Base-by-base conservation (phyloP, 352 stramenopile species). In the Pythium rishiriense region DNA sequence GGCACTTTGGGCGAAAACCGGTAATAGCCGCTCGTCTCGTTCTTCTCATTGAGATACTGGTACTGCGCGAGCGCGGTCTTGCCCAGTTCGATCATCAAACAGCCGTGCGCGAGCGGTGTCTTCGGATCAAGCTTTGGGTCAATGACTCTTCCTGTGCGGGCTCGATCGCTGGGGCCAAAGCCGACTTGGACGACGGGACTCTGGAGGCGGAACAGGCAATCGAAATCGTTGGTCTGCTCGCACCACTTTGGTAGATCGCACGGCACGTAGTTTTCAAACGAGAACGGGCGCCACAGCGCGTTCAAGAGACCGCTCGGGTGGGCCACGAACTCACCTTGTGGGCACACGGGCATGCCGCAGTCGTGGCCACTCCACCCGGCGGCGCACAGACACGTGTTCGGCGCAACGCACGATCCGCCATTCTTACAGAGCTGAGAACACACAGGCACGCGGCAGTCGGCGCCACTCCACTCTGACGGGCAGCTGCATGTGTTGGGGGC, bases 301-400 rank as follows among this genome's bases (percentile, higher is more conserved):
- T 88, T 86, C 8, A 63, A 24, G 63, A 89, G 85, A 10, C 73
- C 71, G 63, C 83, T 93, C 35, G 88, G 78, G 48, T 94, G 82
- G 1, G 93, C 70, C 3, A 94, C 75, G 62, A 99, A 98, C 69
- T 89, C 88, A n/a, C 97, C 97, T 67, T 99, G 96, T 1, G 85
- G 62, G 60, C 94, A 98, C 3, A 98, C 78, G 15, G 95, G 94
- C 35, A 96, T 62, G 21, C 69, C 83, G 64, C 97, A 99, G 74
- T 99, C 96, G 58, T 93, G 83, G 28, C 96, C 96, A 22, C 81
- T 97, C 87, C 88, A 99, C 4, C 90, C 87, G 5, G 87, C 74
- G n/a, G 92, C 79, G 63, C 97, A 99, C 43, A 91, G 69, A 66
- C 97, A 99, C 37, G 97, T 98, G 73, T 98, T 85, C 0, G 97